Evolutionary conservation across 2,329 filamentous ascomycete genomes (phyloP).

Genomic region (Colletotrichum liriopes): DNA sequence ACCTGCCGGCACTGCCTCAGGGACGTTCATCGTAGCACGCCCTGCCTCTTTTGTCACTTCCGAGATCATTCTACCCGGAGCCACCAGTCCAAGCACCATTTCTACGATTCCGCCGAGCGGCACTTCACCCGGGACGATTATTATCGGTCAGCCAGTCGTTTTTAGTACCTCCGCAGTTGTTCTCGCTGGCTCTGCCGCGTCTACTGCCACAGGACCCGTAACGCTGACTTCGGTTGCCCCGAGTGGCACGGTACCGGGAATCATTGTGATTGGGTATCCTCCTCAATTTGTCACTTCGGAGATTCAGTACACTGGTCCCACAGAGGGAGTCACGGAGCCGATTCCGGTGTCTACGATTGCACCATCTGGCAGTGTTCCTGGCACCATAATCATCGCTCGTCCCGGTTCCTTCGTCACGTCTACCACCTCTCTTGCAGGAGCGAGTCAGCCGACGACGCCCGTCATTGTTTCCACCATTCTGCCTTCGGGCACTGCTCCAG

Average conservation of each 20-base stretch:
- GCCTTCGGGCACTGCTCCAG: conserved; percentile 4
- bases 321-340: background rate
- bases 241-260: conserved; percentile 22
- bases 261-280: conserved; percentile 20
- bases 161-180: conserved; percentile 30
- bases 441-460: background rate
- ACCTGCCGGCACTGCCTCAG: conserved; percentile 13
- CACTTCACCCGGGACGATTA: conserved; percentile 19
- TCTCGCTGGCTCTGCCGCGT: background rate
- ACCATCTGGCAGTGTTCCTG: background rate
- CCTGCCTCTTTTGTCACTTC: conserved; percentile 26
- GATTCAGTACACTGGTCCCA: background rate
- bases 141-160: conserved; percentile 20
- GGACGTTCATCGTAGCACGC: conserved; percentile 33
- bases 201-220: conserved; percentile 6
- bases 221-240: conserved; percentile 25
- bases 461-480: conserved; percentile 24
- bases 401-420: background rate
- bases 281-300: conserved; percentile 3
- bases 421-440: background rate
- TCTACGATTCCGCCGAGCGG: conserved; percentile 28
- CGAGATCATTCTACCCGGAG: background rate
- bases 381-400: conserved; percentile 1
- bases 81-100: background rate
- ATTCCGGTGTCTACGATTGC: background rate